Percentiles rank a stretch among this genome's conserved stretches.
Evolutionary conservation across 176 grass and related monocot species (phyloP).

Genomic region (Tillandsia fasciculata): DNA sequence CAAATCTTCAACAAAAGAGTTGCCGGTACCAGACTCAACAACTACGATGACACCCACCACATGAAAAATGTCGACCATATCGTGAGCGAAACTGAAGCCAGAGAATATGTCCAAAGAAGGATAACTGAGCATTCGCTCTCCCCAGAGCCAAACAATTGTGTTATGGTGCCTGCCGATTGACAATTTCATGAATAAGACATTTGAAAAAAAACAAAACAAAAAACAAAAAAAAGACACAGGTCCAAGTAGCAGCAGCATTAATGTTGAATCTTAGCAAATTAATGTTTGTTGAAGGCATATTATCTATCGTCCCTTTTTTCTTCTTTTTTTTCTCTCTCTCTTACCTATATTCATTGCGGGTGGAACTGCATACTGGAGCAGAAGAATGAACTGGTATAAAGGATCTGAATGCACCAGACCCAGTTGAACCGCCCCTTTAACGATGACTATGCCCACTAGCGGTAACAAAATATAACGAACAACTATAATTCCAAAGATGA

Average conservation of each 20-base stretch:
- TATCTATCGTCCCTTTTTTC: background rate
- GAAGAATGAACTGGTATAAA: constrained; percentile 79
- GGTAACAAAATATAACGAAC: constrained; percentile 74
- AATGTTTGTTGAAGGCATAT: background rate
- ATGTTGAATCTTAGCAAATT: no score
- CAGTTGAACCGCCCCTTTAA: constrained; percentile 38
- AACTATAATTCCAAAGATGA: constrained; percentile 39
- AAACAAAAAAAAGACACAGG: background rate
- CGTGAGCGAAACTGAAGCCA: constrained; percentile 64
- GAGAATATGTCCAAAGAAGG: constrained; percentile 65
- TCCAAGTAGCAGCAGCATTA: no score
- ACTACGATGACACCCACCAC: constrained; percentile 46
- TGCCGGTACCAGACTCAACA: background rate
- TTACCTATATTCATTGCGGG: constrained; percentile 88
- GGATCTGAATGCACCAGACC: constrained; percentile 61
- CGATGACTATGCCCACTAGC: constrained; percentile 35
- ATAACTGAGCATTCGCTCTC: constrained; percentile 85
- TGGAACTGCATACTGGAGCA: constrained; percentile 72
- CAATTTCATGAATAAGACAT: background rate
- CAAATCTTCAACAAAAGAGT: no score
- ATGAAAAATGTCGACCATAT: constrained; percentile 85
- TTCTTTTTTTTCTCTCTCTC: no score
- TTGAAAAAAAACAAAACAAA: no score
- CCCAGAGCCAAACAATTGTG: constrained; percentile 69
- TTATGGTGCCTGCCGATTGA: constrained; percentile 50